phyloP scores from a whole-genome alignment of 164 flowering plant genomes.

The Vitis labrusca region DNA sequence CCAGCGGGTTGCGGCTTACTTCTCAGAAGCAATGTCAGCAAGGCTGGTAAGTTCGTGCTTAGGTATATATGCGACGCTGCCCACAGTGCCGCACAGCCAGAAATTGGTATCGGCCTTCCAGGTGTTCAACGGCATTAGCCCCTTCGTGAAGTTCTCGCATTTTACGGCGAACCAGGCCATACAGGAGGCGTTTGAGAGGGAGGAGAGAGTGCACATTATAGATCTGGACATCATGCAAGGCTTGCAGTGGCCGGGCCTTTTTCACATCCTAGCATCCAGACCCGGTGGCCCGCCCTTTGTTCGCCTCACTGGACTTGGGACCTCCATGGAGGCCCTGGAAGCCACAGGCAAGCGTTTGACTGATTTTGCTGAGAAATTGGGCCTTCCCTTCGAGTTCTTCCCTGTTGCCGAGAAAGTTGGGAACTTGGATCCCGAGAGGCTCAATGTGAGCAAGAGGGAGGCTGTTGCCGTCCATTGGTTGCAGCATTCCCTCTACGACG shows the following conservation, averaged over 20 bases:
- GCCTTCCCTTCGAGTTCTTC: conserved; percentile 86
- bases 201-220: conserved; percentile 91
- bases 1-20: conserved; percentile 94
- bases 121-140: conserved; percentile 97
- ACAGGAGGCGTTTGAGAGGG: conserved; percentile 92
- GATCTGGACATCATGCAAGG: conserved; percentile 99
- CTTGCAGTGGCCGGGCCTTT: conserved; percentile 95
- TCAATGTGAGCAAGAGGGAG: conserved; percentile 80
- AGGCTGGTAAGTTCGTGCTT: conserved; percentile 77
- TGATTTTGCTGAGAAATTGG: conserved; percentile 84
- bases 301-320: conserved; percentile 85
- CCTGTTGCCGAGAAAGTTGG: conserved; percentile 89
- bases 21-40: conserved; percentile 96
- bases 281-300: conserved; percentile 92
- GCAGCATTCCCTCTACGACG: conserved; percentile 94
- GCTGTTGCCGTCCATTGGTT: conserved; percentile 97
- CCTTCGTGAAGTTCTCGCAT: conserved; percentile 92
- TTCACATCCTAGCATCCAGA: conserved; percentile 87
- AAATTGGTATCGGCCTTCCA: conserved; percentile 87
- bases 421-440: conserved; percentile 67
- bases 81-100: conserved; percentile 43
- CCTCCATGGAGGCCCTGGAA: conserved; percentile 72
- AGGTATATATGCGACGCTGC: conserved; percentile 66
- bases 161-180: conserved; percentile 98
- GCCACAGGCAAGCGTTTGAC: conserved; percentile 92